Base-by-base conservation (phyloP, 192 early-diverging fungal species). In the Coemansia sp. region DNA sequence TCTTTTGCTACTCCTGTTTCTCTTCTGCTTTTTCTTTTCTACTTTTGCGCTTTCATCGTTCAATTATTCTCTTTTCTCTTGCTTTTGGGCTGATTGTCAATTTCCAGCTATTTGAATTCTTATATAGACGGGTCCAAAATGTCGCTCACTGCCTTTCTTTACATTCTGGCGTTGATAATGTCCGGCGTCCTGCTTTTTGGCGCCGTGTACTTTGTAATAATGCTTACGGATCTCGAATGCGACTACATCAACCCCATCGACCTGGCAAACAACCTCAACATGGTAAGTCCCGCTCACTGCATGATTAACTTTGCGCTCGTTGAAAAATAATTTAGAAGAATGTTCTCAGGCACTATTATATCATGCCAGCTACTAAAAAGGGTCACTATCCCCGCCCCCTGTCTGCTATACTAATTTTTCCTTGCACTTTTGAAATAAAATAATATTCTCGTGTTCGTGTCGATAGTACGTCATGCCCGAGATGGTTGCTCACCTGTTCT, bases 221-320 rank as follows among this genome's bases (percentile, higher is more conserved):
- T 88, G 87, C 87, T 91, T 58, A 88, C 87, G 13, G 89, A 90
- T 72, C 78, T 95, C 59, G 91, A 98, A 84, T 93, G 91, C 82
- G 97, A 98, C 69, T 98, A 98, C 83, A 95, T 98, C 83, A 98
- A 98, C 76, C 97, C 97, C 13, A 98, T 98, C 66, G 97, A 98
- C 73, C 86, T 98, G 50, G 96, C 93, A 82, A 91, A 91, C 78
- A 94, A 89, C 64, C 84, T 98, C 70, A 98, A 98, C 75, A 90
- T 89, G 82, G 93, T 92, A 74, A 63, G 66, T 28, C 7, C 52
- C 58, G 8, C 6, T n/a, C n/a, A n/a, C n/a, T n/a, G n/a, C n/a
- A n/a, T n/a, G n/a, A n/a, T n/a, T n/a, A n/a, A n/a, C n/a, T n/a
- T n/a, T n/a, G n/a, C n/a, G n/a, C n/a, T n/a, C n/a, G n/a, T 27